These are phyloP conservation scores for Buxus sempervirens DNA, from an alignment of 164 flowering plant species.

Conservation along the genomic window DNA sequence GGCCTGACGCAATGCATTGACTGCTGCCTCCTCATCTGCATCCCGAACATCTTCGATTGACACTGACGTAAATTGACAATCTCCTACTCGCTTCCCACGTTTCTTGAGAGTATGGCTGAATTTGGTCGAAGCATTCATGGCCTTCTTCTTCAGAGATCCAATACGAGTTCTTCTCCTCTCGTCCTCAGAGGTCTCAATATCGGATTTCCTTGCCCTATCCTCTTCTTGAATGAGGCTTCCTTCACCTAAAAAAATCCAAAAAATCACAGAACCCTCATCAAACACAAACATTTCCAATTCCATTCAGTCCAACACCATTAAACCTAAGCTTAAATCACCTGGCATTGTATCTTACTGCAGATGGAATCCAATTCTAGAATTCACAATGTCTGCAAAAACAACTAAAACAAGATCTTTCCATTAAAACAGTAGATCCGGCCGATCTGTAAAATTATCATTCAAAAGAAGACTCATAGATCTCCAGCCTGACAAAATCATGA, in stretches of 20 bases:
- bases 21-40: conserved; percentile 65
- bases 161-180: conserved; percentile 45
- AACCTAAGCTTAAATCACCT: conserved; percentile 10
- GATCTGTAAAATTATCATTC: conserved; percentile 1
- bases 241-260: neutral
- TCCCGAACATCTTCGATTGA: conserved; percentile 66
- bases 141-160: conserved; percentile 65
- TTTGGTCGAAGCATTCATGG: conserved; percentile 56
- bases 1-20: conserved; percentile 50
- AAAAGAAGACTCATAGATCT: neutral
- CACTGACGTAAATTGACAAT: conserved; percentile 38
- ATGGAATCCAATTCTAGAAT: conserved; percentile 1
- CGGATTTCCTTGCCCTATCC: conserved; percentile 35
- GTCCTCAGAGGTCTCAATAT: conserved; percentile 50
- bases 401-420: neutral
- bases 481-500: neutral
- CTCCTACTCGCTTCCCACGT: conserved; percentile 48
- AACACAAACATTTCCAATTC: neutral
- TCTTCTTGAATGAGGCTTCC: conserved; percentile 30
- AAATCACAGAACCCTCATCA: neutral
- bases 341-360: conserved; percentile 10
- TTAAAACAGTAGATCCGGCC: neutral
- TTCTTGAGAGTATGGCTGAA: conserved; percentile 47
- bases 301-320: neutral
- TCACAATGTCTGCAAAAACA: conserved; percentile 3